phyloP scores from a whole-genome alignment of 306 rosid genomes.

The Vigna radiata region DNA sequence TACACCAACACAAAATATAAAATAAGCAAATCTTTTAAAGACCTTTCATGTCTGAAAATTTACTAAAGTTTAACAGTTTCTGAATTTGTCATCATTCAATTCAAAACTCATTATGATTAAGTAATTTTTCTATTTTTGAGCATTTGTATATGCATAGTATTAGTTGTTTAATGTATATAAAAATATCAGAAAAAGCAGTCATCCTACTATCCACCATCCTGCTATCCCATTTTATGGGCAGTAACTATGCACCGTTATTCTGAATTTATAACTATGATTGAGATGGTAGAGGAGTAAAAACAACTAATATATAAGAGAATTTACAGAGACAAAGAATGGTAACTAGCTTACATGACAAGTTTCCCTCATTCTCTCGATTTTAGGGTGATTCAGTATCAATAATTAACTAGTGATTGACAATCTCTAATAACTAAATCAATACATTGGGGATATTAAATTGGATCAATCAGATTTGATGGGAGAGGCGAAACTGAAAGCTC shows the following conservation, averaged over 20 bases:
- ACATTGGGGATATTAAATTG: too few species aligned
- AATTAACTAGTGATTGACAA: neutral
- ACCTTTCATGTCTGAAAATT: conserved; percentile 10
- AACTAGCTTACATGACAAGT: conserved; percentile 68
- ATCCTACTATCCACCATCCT: neutral
- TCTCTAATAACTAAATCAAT: too few species aligned
- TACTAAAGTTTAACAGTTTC: neutral
- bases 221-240: neutral
- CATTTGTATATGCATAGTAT: neutral
- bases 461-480: too few species aligned
- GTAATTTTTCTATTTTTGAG: neutral
- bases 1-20: neutral
- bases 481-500: too few species aligned
- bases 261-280: neutral
- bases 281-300: neutral
- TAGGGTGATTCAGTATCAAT: neutral
- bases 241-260: neutral
- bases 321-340: neutral
- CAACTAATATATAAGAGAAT: neutral
- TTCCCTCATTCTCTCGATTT: conserved; percentile 86
- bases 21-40: neutral
- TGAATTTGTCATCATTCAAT: too few species aligned
- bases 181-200: neutral
- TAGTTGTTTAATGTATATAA: neutral
- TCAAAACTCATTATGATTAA: neutral